Conservation (phyloP, 78 protist genomes). For the Planoprotostelium fungivorum region DNA sequence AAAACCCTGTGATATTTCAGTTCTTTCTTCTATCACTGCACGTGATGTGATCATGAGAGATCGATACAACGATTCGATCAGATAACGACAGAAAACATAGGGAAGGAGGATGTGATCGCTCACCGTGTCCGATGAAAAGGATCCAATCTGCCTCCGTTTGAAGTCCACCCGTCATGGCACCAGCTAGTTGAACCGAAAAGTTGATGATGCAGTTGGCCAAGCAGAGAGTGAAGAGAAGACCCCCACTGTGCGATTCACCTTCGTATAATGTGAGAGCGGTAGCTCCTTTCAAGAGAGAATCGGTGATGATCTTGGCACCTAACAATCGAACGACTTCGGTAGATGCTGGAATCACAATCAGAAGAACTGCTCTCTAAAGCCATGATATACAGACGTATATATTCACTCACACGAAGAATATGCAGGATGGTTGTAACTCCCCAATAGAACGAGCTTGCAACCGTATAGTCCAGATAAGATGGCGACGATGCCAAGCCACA, state of each 20-base stretch:
- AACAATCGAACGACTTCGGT: not conserved
- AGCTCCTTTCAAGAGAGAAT: not conserved
- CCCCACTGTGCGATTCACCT: not conserved
- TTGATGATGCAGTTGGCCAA: not conserved
- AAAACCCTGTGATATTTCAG: too few relatives aligned
- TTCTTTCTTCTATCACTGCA: too few relatives aligned
- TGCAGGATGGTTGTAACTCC: not conserved
- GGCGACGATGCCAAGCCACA: not conserved
- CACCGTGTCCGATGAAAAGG: not conserved
- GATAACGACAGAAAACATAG: not conserved
- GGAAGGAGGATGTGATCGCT: too few relatives aligned
- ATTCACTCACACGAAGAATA: not conserved
- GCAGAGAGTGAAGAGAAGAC: not conserved
- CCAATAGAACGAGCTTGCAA: not conserved
- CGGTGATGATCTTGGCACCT: not conserved
- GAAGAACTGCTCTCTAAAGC: not conserved
- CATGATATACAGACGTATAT: not conserved
- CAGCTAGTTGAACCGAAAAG: not conserved
- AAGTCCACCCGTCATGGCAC: not conserved
- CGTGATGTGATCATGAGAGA: too few relatives aligned
- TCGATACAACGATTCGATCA: not conserved
- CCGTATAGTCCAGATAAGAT: not conserved
- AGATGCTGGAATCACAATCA: not conserved
- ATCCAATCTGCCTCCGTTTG: not conserved
- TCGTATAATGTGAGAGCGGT: not conserved